Evolutionary conservation across 2,329 filamentous ascomycete genomes (phyloP), one percentile per base, ranked within the genome.

Genomic region (Penicillium sp.): DNA sequence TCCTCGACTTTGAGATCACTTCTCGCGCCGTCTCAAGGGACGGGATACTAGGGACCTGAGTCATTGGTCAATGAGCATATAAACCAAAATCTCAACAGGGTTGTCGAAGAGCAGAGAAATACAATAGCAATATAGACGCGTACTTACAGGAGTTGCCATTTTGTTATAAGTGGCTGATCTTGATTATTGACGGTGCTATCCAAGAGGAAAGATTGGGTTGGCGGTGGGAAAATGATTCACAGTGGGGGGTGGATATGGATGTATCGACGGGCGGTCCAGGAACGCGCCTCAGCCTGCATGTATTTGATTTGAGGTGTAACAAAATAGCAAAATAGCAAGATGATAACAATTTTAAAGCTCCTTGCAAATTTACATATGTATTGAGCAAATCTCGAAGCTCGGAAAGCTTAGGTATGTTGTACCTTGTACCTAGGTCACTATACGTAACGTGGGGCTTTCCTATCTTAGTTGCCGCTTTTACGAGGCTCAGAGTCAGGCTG

Each of bases 11-110:
- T 46, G 79, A 73, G 63, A 89, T 73, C 47, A 88, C 78, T 54
- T 84, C 78, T 63, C 77, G 80, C 54, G 88, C 79, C 25, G 82
- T 81, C 64, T 87, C 82, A 50, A 89, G 75, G 23, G 86, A 85
- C 51, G 87, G 87, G 71, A 85, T 81, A 62, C 86, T 74, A 33
- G 75, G 76, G 61, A 76, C 73, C 81, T 83, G 67, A 62, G 62
- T 65, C 58, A 62, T 64, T 45, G 52, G 57, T 56, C 27, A 40
- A 50, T 42, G 33, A 37, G 48, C 17, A 54, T 61, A 53, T 61
- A 53, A 65, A 54, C 47, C 56, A 56, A 19, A 23, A 45, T 57
- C 17, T 25, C 38, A 17, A n/a, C 23, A 4, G 29, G 9, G 21
- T 10, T 8, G 27, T 40, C 17, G 45, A 35, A n/a, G 7, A 27